A percentile compares a stretch with the other conserved stretches of the same genome.
These are phyloP conservation scores for Pistacia atlantica DNA, from an alignment of 345 rosid genomes.

Conservation along the genomic window DNA sequence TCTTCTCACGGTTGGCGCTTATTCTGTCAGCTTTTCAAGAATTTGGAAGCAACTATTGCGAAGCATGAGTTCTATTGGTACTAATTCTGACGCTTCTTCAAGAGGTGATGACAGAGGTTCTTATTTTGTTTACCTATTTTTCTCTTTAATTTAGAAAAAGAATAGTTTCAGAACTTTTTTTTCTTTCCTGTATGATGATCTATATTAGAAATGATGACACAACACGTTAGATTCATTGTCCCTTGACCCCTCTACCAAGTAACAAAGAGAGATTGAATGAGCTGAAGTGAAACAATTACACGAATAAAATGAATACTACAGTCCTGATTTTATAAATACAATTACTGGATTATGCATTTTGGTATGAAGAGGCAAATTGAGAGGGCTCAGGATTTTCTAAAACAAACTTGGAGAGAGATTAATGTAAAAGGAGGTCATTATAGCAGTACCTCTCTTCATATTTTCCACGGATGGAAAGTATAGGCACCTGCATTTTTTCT, in stretches of 20 bases:
- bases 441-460: not conserved
- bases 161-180: not conserved
- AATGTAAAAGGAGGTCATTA: not conserved
- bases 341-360: not conserved
- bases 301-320: not conserved
- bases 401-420: not conserved
- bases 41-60: not conserved
- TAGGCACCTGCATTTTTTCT: not conserved
- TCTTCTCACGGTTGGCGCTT: no score
- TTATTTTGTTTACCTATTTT: not conserved
- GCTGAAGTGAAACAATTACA: not conserved
- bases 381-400: not conserved
- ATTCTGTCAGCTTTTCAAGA: no score
- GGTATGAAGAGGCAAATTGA: not conserved
- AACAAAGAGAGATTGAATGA: not conserved
- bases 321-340: not conserved
- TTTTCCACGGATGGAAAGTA: not conserved
- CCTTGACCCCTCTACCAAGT: not conserved
- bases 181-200: not conserved
- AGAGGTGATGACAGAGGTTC: slow-evolving; percentile 24
- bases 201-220: not conserved
- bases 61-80: slow-evolving; percentile 11
- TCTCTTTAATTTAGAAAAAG: not conserved
- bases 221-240: not conserved
- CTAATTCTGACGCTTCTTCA: slow-evolving; percentile 14